These are phyloP conservation scores for Hyphodiscus hymeniophilus DNA, from an alignment of 495 filamentous ascomycete species.

Conservation along the genomic window DNA sequence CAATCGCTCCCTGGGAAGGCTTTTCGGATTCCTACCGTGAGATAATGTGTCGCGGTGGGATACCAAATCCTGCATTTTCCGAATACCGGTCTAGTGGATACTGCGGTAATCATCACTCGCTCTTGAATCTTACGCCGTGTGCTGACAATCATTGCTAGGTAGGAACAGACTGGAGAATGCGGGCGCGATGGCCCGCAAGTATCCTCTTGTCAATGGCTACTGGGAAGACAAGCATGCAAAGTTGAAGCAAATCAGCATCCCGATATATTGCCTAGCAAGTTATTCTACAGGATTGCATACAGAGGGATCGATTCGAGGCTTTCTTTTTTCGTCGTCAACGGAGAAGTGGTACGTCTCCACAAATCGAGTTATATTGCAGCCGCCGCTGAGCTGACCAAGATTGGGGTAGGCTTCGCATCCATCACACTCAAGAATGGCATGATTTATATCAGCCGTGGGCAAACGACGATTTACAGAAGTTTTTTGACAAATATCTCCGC, in stretches of 20 bases:
- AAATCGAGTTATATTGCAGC: background rate
- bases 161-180: constrained; percentile 27
- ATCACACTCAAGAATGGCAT: constrained; percentile 32
- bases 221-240: constrained; percentile 27
- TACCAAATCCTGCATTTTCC: constrained; percentile 26
- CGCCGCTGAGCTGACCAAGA: background rate
- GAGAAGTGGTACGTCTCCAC: constrained; percentile 25
- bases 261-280: constrained; percentile 25
- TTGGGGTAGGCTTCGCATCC: constrained; percentile 23
- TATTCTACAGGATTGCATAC: constrained; percentile 29
- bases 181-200: constrained; percentile 25
- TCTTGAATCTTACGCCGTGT: background rate
- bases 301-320: constrained; percentile 32
- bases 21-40: constrained; percentile 32
- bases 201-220: constrained; percentile 10
- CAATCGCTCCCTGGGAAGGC: constrained; percentile 39
- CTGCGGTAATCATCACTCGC: background rate
- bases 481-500: constrained; percentile 34
- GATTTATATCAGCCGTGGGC: constrained; percentile 28
- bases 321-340: constrained; percentile 12
- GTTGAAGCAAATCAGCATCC: constrained; percentile 20
- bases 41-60: constrained; percentile 29
- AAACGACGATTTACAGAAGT: constrained; percentile 24
- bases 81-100: constrained; percentile 20
- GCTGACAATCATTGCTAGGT: background rate